Percentiles rank a stretch among this genome's conserved stretches.
Evolutionary conservation across 768 basidiomycete species (phyloP).

Genomic region (Panaeolus cyanescens): DNA sequence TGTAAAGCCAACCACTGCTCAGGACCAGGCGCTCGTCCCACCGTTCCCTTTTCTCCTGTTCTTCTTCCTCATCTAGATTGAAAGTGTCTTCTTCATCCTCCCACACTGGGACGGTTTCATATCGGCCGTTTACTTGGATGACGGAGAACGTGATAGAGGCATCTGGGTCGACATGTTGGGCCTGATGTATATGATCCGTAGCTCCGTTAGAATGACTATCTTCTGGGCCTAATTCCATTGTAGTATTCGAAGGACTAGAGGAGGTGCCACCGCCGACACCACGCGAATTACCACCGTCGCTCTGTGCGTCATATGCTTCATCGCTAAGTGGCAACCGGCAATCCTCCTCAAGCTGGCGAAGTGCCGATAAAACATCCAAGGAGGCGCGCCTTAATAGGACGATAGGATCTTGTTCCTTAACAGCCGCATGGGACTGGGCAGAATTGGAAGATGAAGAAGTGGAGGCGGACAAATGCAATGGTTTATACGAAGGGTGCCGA

Average conservation of each 20-base stretch:
- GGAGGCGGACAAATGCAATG: constrained; percentile 10
- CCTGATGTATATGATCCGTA: constrained; percentile 11
- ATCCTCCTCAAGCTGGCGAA: constrained; percentile 80
- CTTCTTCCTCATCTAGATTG: constrained; percentile 40
- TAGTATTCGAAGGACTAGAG: constrained; percentile 29
- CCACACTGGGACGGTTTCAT: constrained; percentile 77
- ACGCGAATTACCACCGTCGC: constrained; percentile 57
- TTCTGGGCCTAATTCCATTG: constrained; percentile 39
- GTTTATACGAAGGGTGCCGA: constrained; percentile 27
- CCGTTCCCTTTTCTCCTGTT: constrained; percentile 62
- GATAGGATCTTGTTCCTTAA: constrained; percentile 55
- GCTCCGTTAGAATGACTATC: constrained; percentile 27
- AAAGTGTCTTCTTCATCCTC: constrained; percentile 63
- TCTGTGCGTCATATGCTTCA: constrained; percentile 82
- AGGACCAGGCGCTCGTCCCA: constrained; percentile 86
- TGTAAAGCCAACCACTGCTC: constrained; percentile 83
- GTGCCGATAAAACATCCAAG: constrained; percentile 77
- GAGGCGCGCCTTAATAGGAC: constrained; percentile 74
- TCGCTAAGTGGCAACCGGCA: constrained; percentile 76
- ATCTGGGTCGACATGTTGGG: constrained; percentile 48
- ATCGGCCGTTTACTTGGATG: constrained; percentile 67
- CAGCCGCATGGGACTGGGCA: constrained; percentile 11
- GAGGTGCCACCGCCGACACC: constrained; percentile 17
- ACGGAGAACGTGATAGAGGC: constrained; percentile 68
- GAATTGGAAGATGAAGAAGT: constrained; percentile 13